Percentiles rank a stretch among this genome's conserved stretches.
These are phyloP conservation scores for Volvox reticuliferus DNA, from an alignment of 139 green algal species.

Conservation along the genomic window DNA sequence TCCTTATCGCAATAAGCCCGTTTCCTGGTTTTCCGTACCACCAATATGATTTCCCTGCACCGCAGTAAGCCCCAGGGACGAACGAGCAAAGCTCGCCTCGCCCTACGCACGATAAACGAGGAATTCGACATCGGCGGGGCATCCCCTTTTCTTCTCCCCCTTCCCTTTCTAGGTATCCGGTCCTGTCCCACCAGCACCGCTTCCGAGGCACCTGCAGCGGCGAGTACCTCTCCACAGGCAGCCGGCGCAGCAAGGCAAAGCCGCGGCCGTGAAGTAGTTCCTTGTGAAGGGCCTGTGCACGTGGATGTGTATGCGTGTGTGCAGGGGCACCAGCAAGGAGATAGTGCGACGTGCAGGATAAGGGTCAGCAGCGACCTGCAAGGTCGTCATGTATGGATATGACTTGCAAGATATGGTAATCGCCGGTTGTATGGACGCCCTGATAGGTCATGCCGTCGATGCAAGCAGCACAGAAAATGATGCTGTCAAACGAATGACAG, in stretches of 20 bases:
- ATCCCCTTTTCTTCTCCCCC: too few species aligned
- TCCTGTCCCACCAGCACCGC: not conserved
- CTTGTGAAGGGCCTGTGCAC: not conserved
- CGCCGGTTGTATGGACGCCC: too few species aligned
- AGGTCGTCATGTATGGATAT: not conserved
- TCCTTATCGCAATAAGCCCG: too few species aligned
- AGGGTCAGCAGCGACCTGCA: not conserved
- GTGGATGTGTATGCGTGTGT: not conserved
- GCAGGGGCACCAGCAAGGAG: not conserved
- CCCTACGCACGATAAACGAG: not conserved
- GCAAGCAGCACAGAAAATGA: not conserved
- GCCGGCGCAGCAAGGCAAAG: constrained; percentile 30
- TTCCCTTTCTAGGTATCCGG: not conserved
- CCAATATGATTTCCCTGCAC: not conserved
- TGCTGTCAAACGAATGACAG: too few species aligned
- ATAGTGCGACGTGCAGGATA: not conserved
- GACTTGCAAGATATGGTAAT: not conserved
- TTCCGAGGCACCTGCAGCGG: not conserved
- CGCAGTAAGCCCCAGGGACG: not conserved
- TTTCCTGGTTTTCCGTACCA: not conserved
- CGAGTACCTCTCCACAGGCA: constrained; percentile 26
- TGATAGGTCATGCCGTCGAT: not conserved
- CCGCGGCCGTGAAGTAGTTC: constrained; percentile 25
- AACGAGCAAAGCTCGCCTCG: not conserved
- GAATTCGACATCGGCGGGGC: too few species aligned